Percentiles rank a stretch among this genome's conserved stretches.
These are phyloP conservation scores for Inga laurina DNA, from an alignment of 306 rosid species.

Conservation along the genomic window DNA sequence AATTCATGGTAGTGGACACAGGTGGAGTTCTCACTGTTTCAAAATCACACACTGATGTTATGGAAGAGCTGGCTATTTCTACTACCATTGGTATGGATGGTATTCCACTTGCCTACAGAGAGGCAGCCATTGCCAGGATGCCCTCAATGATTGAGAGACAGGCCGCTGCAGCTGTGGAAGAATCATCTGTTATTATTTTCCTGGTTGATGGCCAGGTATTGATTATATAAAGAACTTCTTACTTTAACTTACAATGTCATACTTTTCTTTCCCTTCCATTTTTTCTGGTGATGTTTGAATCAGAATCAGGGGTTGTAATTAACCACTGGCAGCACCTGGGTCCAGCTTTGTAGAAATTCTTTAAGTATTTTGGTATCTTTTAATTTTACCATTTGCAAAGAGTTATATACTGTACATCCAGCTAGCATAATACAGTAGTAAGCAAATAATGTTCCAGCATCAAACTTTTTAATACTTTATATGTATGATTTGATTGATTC, in stretches of 20 bases:
- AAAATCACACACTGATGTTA: conserved; percentile 71
- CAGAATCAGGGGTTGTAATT: conserved; percentile 4
- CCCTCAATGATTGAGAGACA: conserved; percentile 98
- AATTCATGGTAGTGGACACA: conserved; percentile 94
- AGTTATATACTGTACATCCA: conserved; percentile 19
- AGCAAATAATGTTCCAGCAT: conserved; percentile 12
- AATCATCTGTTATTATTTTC: conserved; percentile 81
- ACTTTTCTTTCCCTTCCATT: conserved; percentile 2
- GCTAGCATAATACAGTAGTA: conserved; percentile 5
- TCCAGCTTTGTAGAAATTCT: not conserved
- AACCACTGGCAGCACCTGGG: not conserved
- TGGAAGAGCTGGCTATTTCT: conserved; percentile 84
- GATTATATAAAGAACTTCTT: not conserved
- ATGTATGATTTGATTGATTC: conserved; percentile 8
- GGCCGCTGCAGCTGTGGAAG: conserved; percentile 88
- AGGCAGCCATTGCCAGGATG: conserved; percentile 95
- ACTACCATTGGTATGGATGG: conserved; percentile 98
- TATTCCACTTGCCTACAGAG: conserved; percentile 84
- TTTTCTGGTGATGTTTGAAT: conserved; percentile 7
- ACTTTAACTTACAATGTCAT: not conserved
- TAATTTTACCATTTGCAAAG: conserved; percentile 8
- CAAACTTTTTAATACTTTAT: conserved; percentile 23
- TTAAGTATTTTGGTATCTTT: conserved; percentile 15
- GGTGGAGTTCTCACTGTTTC: conserved; percentile 92
- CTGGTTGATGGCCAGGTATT: conserved; percentile 93